These are phyloP conservation scores for Xylariaceae sp. DNA, from an alignment of 2,329 filamentous ascomycete species.

Conservation along the genomic window DNA sequence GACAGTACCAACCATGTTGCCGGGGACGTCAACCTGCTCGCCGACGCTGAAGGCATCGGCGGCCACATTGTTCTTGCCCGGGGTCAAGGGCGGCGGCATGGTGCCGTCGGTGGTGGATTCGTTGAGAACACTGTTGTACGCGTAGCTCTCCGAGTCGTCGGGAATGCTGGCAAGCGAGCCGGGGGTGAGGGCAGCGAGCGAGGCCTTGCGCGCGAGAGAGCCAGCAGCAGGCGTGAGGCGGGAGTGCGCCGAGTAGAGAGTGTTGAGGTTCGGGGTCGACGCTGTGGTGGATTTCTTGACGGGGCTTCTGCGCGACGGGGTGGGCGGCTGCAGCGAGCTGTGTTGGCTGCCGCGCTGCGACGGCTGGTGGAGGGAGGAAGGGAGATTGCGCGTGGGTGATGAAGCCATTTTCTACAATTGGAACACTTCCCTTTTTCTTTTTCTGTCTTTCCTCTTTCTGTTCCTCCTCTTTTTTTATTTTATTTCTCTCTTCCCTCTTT, in stretches of 20 bases:
- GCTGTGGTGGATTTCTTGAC: slow-evolving; percentile 42
- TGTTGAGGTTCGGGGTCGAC: slow-evolving; percentile 58
- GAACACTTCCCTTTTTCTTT: slow-evolving; percentile 24
- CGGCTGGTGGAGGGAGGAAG: slow-evolving; percentile 28
- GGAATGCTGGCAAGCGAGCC: slow-evolving; percentile 61
- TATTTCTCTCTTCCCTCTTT: neutral
- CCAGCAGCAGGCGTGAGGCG: slow-evolving; percentile 39
- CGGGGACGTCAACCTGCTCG: slow-evolving; percentile 85
- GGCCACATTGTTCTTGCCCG: slow-evolving; percentile 43
- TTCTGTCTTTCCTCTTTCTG: neutral
- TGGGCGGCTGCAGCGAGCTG: slow-evolving; percentile 23
- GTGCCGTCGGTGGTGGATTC: slow-evolving; percentile 24
- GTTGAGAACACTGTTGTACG: slow-evolving; percentile 51
- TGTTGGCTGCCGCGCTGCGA: neutral
- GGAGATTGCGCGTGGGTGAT: slow-evolving; percentile 21
- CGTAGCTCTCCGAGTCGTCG: slow-evolving; percentile 63
- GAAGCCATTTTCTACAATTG: slow-evolving; percentile 27
- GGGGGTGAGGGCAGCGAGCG: slow-evolving; percentile 64
- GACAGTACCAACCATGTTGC: slow-evolving; percentile 84
- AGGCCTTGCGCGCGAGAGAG: slow-evolving; percentile 64
- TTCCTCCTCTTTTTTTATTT: neutral
- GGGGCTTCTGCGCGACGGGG: slow-evolving; percentile 33
- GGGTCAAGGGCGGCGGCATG: slow-evolving; percentile 48
- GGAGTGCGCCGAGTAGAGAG: slow-evolving; percentile 47
- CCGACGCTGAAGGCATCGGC: slow-evolving; percentile 63